Conservation (phyloP, 2,329 filamentous ascomycete species). For the Microdochium trichocladiopsis region DNA sequence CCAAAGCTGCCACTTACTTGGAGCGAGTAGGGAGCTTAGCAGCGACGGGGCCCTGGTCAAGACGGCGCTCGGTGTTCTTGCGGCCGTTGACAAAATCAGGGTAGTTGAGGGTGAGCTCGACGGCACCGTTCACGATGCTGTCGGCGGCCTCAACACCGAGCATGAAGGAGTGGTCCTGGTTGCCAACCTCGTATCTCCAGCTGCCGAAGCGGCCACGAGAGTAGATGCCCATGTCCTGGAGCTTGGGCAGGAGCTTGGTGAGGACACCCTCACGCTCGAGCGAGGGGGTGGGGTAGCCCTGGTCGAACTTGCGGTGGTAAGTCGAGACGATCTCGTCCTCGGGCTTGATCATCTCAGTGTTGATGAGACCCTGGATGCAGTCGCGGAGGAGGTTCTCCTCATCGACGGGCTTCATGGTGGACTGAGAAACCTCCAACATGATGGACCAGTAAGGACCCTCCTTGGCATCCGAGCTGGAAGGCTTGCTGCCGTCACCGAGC, state of each 20-base stretch:
- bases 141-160: conserved; percentile 90
- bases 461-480: conserved; percentile 64
- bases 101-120: conserved; percentile 92
- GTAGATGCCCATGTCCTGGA: conserved; percentile 86
- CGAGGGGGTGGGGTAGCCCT: conserved; percentile 93
- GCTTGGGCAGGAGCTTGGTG: conserved; percentile 84
- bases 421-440: conserved; percentile 98
- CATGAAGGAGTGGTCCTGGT: conserved; percentile 98
- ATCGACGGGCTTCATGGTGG: conserved; percentile 89
- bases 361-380: conserved; percentile 92
- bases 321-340: conserved; percentile 94
- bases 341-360: conserved; percentile 92
- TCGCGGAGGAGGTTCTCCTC: conserved; percentile 78
- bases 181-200: conserved; percentile 94
- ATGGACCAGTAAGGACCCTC: conserved; percentile 98
- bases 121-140: conserved; percentile 80
- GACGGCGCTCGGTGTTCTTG: conserved; percentile 58
- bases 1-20: conserved; percentile 5
- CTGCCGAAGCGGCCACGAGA: conserved; percentile 95
- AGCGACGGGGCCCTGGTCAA: conserved; percentile 36
- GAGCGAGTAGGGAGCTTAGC: conserved; percentile 28
- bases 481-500: conserved; percentile 78
- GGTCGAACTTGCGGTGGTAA: conserved; percentile 96
- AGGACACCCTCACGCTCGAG: conserved; percentile 94
- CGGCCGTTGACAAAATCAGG: conserved; percentile 88